Conservation (phyloP, 306 rosid species). For the Casuarina cunninghamiana region DNA sequence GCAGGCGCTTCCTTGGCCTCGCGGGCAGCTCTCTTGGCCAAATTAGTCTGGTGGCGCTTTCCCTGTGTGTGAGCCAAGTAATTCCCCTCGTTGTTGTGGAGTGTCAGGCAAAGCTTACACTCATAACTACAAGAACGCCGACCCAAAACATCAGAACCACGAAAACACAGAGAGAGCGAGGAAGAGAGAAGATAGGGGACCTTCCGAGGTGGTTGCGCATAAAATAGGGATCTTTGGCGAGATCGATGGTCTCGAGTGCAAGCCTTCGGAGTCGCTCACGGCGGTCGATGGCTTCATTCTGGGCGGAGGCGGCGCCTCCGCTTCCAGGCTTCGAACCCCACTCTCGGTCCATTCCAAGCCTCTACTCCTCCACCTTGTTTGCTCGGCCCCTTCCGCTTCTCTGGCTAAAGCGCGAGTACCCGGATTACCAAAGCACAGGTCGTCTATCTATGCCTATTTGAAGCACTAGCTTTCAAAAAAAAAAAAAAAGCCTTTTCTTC, state of each 20-base stretch:
- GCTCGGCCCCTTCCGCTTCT: too few species aligned
- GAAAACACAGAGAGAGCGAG: background rate
- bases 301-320: conserved; percentile 97
- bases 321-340: conserved; percentile 99
- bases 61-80: conserved; percentile 98
- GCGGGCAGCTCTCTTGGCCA: conserved; percentile 93
- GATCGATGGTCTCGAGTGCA: conserved; percentile 92
- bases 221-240: conserved; percentile 93
- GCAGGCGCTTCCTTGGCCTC: conserved; percentile 97
- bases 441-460: too few species aligned
- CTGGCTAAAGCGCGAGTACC: too few species aligned
- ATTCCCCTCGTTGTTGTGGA: conserved; percentile 96
- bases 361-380: too few species aligned
- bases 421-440: too few species aligned
- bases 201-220: conserved; percentile 98
- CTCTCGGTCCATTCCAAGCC: conserved; percentile 75
- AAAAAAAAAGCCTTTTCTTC: too few species aligned
- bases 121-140: conserved; percentile 59
- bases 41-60: conserved; percentile 89
- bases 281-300: conserved; percentile 96
- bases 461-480: too few species aligned
- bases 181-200: conserved; percentile 5
- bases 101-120: conserved; percentile 88
- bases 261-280: conserved; percentile 93
- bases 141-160: conserved; percentile 1